These are phyloP conservation scores for Hibiscus syriacus DNA, from an alignment of 345 rosid genomes.

Conservation along the genomic window DNA sequence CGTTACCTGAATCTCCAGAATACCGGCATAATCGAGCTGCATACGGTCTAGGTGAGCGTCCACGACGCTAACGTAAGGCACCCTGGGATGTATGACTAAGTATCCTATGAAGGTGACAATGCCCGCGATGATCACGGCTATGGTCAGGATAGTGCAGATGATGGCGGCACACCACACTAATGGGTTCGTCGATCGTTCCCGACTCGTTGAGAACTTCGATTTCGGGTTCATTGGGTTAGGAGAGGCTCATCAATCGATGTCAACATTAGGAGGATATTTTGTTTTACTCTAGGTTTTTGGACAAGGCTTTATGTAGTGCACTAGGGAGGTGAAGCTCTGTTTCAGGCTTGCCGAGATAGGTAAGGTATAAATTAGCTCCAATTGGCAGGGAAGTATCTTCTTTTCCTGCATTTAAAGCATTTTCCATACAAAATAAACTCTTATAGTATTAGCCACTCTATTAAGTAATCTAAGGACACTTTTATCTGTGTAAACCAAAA, in stretches of 20 bases:
- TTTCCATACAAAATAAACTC: background rate
- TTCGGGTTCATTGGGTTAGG: conserved; percentile 6
- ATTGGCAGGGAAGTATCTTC: conserved; percentile 61
- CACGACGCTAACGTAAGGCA: conserved; percentile 58
- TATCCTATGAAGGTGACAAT: conserved; percentile 59
- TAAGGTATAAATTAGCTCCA: conserved; percentile 22
- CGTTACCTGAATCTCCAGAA: conserved; percentile 52
- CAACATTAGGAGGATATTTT: conserved; percentile 25
- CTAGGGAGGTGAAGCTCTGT: background rate
- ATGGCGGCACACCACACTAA: conserved; percentile 70
- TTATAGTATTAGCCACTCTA: background rate
- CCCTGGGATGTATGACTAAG: conserved; percentile 63
- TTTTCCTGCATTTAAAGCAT: conserved; percentile 45
- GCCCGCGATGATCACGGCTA: conserved; percentile 60
- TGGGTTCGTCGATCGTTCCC: conserved; percentile 33
- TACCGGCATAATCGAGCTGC: conserved; percentile 31
- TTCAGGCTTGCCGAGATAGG: conserved; percentile 7
- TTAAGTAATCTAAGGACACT: conserved; percentile 15
- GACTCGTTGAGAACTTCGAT: background rate
- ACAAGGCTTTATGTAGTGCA: background rate
- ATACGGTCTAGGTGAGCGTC: conserved; percentile 49
- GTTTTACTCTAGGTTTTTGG: conserved; percentile 2
- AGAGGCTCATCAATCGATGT: conserved; percentile 7
- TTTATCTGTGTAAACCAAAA: background rate
- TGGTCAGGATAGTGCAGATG: conserved; percentile 53